phyloP scores from a whole-genome alignment of 306 rosid species.

The Fragaria iinumae region DNA sequence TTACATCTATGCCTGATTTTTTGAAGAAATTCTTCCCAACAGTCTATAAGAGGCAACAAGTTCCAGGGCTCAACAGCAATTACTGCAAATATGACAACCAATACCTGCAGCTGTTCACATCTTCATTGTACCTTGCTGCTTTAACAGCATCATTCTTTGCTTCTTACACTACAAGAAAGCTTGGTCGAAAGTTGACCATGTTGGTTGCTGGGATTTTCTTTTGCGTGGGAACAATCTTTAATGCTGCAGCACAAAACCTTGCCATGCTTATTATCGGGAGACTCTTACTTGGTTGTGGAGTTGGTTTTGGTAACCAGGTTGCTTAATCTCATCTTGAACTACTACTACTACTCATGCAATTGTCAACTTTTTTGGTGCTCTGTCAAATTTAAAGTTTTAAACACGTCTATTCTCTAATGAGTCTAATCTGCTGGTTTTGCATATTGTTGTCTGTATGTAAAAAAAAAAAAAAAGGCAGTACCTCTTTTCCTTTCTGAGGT shows the following conservation, averaged over 20 bases:
- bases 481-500: slow-evolving; percentile 84
- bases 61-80: slow-evolving; percentile 20
- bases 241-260: slow-evolving; percentile 3
- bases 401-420: not conserved
- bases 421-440: not conserved
- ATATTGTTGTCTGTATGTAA: not conserved
- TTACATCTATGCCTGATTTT: slow-evolving; percentile 36
- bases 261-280: not conserved
- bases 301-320: slow-evolving; percentile 10
- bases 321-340: not conserved
- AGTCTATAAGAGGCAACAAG: slow-evolving; percentile 17
- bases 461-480: slow-evolving; percentile 52
- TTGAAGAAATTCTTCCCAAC: slow-evolving; percentile 27
- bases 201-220: not conserved
- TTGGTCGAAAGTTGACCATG: slow-evolving; percentile 8
- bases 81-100: slow-evolving; percentile 37
- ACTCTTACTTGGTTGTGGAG: slow-evolving; percentile 9
- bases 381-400: not conserved
- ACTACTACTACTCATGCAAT: not conserved
- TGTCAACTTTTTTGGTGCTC: not conserved
- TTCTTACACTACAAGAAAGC: slow-evolving; percentile 28
- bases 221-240: not conserved
- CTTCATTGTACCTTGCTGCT: slow-evolving; percentile 35
- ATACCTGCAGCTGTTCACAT: slow-evolving; percentile 31
- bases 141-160: slow-evolving; percentile 28